phyloP scores from a whole-genome alignment of 306 rosid species.

The Cercis canadensis region DNA sequence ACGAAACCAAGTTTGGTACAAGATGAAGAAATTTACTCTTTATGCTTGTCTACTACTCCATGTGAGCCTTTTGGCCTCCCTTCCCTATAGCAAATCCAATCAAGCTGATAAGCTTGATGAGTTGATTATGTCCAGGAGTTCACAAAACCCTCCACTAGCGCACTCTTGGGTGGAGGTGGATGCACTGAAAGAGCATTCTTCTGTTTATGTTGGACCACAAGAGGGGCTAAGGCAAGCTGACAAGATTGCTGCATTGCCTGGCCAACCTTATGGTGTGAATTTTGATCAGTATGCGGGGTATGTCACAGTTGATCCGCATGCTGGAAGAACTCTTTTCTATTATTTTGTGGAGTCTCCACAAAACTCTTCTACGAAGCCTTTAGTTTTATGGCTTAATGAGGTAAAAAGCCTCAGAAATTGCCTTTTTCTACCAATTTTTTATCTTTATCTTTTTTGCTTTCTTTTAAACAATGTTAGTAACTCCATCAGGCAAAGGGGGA shows the following conservation, averaged over 20 bases:
- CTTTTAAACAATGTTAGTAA: too few relatives aligned
- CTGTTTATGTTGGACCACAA: slow-evolving; percentile 32
- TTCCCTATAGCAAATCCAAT: slow-evolving; percentile 39
- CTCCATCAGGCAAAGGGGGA: too few relatives aligned
- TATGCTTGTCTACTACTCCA: too few relatives aligned
- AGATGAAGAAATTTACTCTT: too few relatives aligned
- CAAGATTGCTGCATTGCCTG: slow-evolving; percentile 58
- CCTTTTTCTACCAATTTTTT: too few relatives aligned
- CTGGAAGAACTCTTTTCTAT: too few relatives aligned
- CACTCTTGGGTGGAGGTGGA: slow-evolving; percentile 34
- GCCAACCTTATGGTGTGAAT: slow-evolving; percentile 59
- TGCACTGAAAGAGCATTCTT: slow-evolving; percentile 8
- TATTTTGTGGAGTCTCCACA: too few relatives aligned
- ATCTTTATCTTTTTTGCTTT: too few relatives aligned
- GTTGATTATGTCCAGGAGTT: slow-evolving; percentile 36
- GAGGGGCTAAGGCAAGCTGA: slow-evolving; percentile 47
- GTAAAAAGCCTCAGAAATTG: too few relatives aligned
- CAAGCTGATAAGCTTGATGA: slow-evolving; percentile 50
- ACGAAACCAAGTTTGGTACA: too few relatives aligned
- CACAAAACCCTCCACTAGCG: slow-evolving; percentile 28
- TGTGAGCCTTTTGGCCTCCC: slow-evolving; percentile 34
- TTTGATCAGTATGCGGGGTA: slow-evolving; percentile 68
- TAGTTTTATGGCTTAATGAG: too few relatives aligned
- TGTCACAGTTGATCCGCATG: slow-evolving; percentile 53
- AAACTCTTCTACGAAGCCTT: too few relatives aligned